Conservation (phyloP, 495 filamentous ascomycete species). For the Aspergillus cristatus region DNA sequence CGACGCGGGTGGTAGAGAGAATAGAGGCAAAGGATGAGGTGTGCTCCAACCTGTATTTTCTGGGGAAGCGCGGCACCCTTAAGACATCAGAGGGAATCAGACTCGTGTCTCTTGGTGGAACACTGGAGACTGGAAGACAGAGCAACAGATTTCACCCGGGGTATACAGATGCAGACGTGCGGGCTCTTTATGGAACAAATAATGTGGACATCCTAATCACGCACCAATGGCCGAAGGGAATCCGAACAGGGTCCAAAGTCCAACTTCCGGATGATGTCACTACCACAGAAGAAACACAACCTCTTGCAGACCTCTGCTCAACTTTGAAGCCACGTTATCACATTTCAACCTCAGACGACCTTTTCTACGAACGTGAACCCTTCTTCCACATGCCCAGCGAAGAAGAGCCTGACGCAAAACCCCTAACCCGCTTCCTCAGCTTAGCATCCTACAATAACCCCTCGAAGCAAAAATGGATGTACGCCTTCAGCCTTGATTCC, state of each 20-base stretch:
- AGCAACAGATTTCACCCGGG: constrained; percentile 57
- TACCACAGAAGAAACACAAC: constrained; percentile 41
- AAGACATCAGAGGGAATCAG: constrained; percentile 86
- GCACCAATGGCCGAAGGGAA: constrained; percentile 66
- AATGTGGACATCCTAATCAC: constrained; percentile 80
- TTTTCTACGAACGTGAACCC: constrained; percentile 85
- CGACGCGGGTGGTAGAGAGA: constrained; percentile 55
- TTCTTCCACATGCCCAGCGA: constrained; percentile 65
- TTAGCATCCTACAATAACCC: constrained; percentile 67
- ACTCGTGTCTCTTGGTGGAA: constrained; percentile 73
- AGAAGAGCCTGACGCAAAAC: constrained; percentile 40
- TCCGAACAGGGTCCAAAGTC: constrained; percentile 54
- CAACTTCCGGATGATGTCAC: constrained; percentile 33
- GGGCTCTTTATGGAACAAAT: constrained; percentile 60
- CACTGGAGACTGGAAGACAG: constrained; percentile 46
- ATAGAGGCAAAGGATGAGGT: constrained; percentile 73
- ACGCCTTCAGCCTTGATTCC: constrained; percentile 76
- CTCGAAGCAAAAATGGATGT: constrained; percentile 73
- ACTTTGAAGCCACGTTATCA: constrained; percentile 81
- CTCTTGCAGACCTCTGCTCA: constrained; percentile 61
- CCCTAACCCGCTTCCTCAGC: constrained; percentile 80
- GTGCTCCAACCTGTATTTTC: constrained; percentile 77
- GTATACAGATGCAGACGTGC: constrained; percentile 70
- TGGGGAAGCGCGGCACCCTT: constrained; percentile 73
- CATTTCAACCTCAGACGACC: constrained; percentile 56